These are phyloP conservation scores for Sedum album DNA, from an alignment of 164 flowering plant genomes.

Conservation along the genomic window DNA sequence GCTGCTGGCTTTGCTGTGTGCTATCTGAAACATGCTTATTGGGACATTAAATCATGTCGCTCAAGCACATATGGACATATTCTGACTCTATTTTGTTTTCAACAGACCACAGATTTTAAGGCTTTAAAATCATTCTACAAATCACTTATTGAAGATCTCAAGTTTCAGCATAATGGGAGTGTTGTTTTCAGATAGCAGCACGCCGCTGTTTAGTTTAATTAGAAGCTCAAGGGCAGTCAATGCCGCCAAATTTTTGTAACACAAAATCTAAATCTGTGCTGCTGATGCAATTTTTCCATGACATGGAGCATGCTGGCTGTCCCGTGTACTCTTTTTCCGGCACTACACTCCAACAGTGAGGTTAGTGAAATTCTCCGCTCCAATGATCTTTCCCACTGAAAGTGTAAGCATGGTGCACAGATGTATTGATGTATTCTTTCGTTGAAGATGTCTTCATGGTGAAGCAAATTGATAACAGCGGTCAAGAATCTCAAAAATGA, in stretches of 20 bases:
- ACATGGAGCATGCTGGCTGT: background rate
- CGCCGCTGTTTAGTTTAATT: background rate
- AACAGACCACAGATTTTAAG: conserved; percentile 72
- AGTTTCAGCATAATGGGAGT: conserved; percentile 77
- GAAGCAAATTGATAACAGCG: background rate
- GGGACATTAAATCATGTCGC: background rate
- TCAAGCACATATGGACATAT: background rate
- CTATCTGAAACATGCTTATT: background rate
- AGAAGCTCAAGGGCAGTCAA: background rate
- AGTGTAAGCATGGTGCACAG: background rate
- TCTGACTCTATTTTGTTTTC: conserved; percentile 6
- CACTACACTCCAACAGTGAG: background rate
- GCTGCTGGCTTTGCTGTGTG: background rate
- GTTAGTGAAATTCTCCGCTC: background rate
- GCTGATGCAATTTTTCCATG: background rate
- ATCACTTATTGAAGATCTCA: conserved; percentile 67
- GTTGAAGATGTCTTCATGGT: background rate
- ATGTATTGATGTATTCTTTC: background rate
- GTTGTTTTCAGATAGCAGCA: conserved; percentile 79
- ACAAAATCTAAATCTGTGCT: background rate
- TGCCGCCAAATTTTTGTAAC: background rate
- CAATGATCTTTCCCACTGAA: background rate
- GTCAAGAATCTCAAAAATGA: background rate
- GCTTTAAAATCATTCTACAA: conserved; percentile 80
- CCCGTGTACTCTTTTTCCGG: background rate